A percentile compares a stretch with the other conserved stretches of the same genome.
These are phyloP conservation scores for Chalciporus pseudorubinellus DNA, from an alignment of 768 basidiomycete species.

Conservation along the genomic window DNA sequence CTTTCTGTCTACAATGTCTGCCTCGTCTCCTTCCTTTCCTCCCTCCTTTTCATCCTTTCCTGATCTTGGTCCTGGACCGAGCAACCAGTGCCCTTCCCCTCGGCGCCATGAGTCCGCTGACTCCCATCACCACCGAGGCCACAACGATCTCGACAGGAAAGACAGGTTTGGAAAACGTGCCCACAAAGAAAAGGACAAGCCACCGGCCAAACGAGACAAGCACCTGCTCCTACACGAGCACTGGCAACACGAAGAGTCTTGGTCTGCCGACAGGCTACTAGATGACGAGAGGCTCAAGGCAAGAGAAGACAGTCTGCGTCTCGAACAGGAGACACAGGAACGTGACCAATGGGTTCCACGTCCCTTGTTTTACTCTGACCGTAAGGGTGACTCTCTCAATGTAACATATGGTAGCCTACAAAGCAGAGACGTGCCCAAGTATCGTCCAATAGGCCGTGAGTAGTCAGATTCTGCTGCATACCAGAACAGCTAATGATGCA, in stretches of 20 bases:
- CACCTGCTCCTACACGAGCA: slow-evolving; percentile 24
- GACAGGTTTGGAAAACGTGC: slow-evolving; percentile 22
- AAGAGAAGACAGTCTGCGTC: slow-evolving; percentile 33
- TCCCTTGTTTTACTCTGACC: slow-evolving; percentile 58
- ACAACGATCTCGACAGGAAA: slow-evolving; percentile 12
- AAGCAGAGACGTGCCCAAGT: slow-evolving; percentile 63
- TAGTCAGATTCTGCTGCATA: neutral
- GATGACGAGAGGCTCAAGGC: slow-evolving; percentile 35
- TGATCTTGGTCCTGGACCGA: slow-evolving; percentile 49
- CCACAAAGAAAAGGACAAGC: slow-evolving; percentile 31
- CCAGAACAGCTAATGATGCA: slow-evolving; percentile 48
- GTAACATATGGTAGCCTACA: slow-evolving; percentile 66
- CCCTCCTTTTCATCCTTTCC: slow-evolving; percentile 73
- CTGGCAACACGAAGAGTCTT: slow-evolving; percentile 21
- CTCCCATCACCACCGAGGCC: slow-evolving; percentile 8
- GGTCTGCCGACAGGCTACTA: slow-evolving; percentile 9
- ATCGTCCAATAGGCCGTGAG: slow-evolving; percentile 59
- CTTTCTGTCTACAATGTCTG: slow-evolving; percentile 36
- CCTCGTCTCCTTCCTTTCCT: slow-evolving; percentile 61
- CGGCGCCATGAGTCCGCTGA: slow-evolving; percentile 17
- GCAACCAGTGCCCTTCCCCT: slow-evolving; percentile 23
- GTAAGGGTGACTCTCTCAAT: slow-evolving; percentile 64
- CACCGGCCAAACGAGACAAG: slow-evolving; percentile 30
- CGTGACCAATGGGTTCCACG: slow-evolving; percentile 27
- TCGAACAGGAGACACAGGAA: slow-evolving; percentile 18